phyloP scores from a whole-genome alignment of 2,329 filamentous ascomycete genomes.

The Chaetomium globosum region DNA sequence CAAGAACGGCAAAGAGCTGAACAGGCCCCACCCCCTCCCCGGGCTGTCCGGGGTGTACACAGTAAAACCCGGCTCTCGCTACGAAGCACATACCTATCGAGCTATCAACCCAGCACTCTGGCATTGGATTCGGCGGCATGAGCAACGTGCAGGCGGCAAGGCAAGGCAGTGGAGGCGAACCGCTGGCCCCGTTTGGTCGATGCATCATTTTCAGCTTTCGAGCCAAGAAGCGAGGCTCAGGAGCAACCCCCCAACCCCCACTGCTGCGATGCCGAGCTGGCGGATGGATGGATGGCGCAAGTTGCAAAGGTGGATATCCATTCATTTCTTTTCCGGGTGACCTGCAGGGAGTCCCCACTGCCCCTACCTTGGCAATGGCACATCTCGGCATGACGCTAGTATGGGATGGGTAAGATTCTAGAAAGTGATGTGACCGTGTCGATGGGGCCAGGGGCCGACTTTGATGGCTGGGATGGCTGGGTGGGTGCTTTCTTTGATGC shows the following conservation, averaged over 20 bases:
- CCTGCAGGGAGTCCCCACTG: slow-evolving; percentile 10
- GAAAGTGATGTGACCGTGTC: slow-evolving; percentile 22
- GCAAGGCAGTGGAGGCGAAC: slow-evolving; percentile 12
- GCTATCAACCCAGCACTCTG: background rate
- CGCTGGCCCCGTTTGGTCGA: slow-evolving; percentile 3
- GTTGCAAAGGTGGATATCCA: background rate
- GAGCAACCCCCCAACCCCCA: background rate
- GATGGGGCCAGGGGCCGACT: slow-evolving; percentile 5
- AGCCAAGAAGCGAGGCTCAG: background rate
- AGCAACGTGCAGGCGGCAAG: slow-evolving; percentile 10
- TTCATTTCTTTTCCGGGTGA: slow-evolving; percentile 13
- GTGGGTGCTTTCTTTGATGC: background rate
- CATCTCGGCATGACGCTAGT: slow-evolving; percentile 16
- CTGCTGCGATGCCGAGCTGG: slow-evolving; percentile 1
- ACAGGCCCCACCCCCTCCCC: background rate
- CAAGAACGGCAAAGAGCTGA: background rate
- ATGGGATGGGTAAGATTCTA: slow-evolving; percentile 32
- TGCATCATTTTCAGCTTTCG: slow-evolving; percentile 3
- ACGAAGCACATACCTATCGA: no score
- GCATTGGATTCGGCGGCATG: background rate
- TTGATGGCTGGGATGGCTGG: background rate
- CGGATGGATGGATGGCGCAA: slow-evolving; percentile 14
- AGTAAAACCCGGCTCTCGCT: background rate
- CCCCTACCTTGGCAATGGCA: slow-evolving; percentile 11
- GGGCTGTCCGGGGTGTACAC: background rate